phyloP scores from a whole-genome alignment of 345 rosid species.

The Noccaea caerulescens region DNA sequence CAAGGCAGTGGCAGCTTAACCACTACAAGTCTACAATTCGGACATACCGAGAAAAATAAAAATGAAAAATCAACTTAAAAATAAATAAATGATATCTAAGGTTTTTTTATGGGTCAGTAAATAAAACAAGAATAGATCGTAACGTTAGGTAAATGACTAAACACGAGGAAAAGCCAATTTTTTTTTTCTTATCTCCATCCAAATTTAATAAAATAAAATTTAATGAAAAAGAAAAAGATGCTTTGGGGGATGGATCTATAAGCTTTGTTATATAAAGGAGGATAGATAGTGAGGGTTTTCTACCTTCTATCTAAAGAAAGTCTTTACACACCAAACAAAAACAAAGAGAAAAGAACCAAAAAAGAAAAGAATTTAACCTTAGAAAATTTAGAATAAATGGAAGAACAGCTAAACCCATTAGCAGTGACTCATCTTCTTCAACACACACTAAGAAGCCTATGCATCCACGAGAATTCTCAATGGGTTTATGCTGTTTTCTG shows the following conservation, averaged over 20 bases:
- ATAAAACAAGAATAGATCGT: constrained; percentile 5
- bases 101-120: background rate
- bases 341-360: constrained; percentile 9
- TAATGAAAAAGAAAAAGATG: constrained; percentile 18
- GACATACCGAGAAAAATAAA: background rate
- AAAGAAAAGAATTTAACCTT: constrained; percentile 8
- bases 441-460: constrained; percentile 89
- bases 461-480: constrained; percentile 82
- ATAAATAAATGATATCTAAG: background rate
- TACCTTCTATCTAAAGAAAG: constrained; percentile 52
- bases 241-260: constrained; percentile 46
- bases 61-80: background rate
- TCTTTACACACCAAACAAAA: constrained; percentile 24
- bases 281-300: constrained; percentile 53
- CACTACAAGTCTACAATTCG: background rate
- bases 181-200: constrained; percentile 19
- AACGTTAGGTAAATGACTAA: constrained; percentile 28
- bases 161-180: constrained; percentile 26
- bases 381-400: constrained; percentile 53
- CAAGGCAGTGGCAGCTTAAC: background rate
- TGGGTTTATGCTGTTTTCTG: constrained; percentile 99
- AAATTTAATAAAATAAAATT: constrained; percentile 4
- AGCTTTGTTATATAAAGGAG: constrained; percentile 63
- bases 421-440: constrained; percentile 97
- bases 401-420: constrained; percentile 80